Base-by-base conservation (phyloP, 805 yeast species). In the Candida methanosorbosa region DNA sequence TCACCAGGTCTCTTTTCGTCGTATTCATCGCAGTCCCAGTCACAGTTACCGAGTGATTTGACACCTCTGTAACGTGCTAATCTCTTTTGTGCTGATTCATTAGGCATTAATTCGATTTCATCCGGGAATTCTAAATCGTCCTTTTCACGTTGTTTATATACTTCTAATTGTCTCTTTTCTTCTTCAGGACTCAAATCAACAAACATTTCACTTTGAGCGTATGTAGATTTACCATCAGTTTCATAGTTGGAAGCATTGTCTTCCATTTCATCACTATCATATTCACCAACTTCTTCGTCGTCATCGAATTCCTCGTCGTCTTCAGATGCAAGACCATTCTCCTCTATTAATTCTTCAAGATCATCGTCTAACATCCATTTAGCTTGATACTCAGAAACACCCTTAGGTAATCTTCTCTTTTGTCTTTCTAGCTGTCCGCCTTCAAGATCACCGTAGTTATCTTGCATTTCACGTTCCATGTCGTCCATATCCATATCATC, bases 61-160 rank as follows among this genome's bases (percentile, higher is more conserved):
- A 88, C 71, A 39, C 97, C 97, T 57, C 97, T 72, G 59, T 86
- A 90, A 41, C 87, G 73, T 21, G 67, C 59, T 38, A 92, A 66
- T 43, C 85, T 71, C 42, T 87, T 86, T 47, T 71, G 72, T 9
- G 84, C 97, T 5, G 81, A 70, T 43, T 73, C 88, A 5, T 58
- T 53, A 21, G 97, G 97, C 30, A 68, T 71, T 29, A 92, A 62
- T 56, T 92, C 97, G 37, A 90, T 61, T 61, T 92, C 98, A 59
- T 92, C 99, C 0, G 97, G 97, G 66, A 87, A 92, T 48, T 88
- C 95, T 24, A 75, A 69, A 54, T 86, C 97, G 36, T 88, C 97
- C 39, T 72, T 72, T 44, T 78, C 95, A 41, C 74, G 57, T 27
- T 66, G 67, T 46, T 92, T 74, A 61, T 68, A 87, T 48, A 69